Evolutionary conservation across 257 asterid genomes (phyloP).

Genomic region (Solanum tacnaense): DNA sequence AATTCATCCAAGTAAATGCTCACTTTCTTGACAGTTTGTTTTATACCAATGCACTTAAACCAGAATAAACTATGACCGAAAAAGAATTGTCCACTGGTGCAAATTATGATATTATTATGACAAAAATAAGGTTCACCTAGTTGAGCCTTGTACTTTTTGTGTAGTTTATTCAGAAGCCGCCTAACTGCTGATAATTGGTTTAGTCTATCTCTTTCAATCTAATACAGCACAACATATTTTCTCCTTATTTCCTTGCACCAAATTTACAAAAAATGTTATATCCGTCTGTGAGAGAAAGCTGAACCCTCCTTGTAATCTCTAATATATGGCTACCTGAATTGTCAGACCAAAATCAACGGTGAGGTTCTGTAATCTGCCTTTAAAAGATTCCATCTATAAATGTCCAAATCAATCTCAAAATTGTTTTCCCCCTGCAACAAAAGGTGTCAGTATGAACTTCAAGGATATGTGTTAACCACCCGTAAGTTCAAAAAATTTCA

Average conservation of each 20-base stretch:
- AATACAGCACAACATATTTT: conserved; percentile 58
- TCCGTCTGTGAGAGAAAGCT: background rate
- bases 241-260: conserved; percentile 57
- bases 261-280: background rate
- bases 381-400: background rate
- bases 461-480: background rate
- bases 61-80: background rate
- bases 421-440: background rate
- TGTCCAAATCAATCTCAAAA: conserved; percentile 8
- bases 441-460: background rate
- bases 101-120: background rate
- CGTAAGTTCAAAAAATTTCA: background rate
- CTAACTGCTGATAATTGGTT: conserved; percentile 43
- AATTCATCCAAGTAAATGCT: background rate
- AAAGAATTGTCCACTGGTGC: background rate
- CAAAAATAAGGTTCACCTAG: background rate
- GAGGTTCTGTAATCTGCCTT: background rate
- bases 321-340: background rate
- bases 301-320: background rate
- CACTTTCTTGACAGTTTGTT: background rate
- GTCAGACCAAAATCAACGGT: conserved; percentile 4
- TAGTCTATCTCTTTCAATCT: conserved; percentile 65
- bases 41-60: background rate
- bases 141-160: background rate
- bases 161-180: conserved; percentile 28